Evolutionary conservation across 1,284 basidiomycete species (phyloP).

Genomic region (Wolfiporia cocos): DNA sequence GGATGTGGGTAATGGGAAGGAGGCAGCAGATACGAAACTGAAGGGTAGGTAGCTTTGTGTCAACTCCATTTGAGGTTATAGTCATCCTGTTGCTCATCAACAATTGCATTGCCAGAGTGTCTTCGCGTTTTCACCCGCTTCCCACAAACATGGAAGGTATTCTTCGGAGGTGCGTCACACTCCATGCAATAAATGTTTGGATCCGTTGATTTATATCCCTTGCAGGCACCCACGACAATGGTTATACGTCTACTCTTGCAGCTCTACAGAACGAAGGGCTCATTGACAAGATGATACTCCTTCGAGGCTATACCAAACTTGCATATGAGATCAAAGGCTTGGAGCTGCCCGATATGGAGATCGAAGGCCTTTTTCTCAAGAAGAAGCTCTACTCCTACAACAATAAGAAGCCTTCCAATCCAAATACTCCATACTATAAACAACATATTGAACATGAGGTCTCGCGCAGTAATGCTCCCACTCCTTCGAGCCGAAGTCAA

Average conservation of each 20-base stretch:
- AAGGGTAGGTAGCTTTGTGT: conserved; percentile 36
- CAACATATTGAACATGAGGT: conserved; percentile 22
- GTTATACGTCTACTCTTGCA: conserved; percentile 43
- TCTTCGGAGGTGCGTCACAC: conserved; percentile 36
- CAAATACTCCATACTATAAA: conserved; percentile 11
- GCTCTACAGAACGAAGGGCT: conserved; percentile 43
- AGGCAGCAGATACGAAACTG: conserved; percentile 52
- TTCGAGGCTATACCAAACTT: conserved; percentile 42
- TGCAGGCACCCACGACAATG: conserved; percentile 46
- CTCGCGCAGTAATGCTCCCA: conserved; percentile 13
- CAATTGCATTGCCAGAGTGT: conserved; percentile 27
- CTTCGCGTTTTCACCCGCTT: conserved; percentile 39
- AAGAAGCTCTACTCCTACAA: conserved; percentile 31
- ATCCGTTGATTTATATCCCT: not conserved
- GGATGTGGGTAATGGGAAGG: conserved; percentile 52
- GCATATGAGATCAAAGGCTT: conserved; percentile 39
- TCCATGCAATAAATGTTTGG: not conserved
- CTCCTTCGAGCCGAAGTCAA: conserved; percentile 7
- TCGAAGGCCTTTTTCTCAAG: conserved; percentile 43
- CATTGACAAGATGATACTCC: conserved; percentile 41
- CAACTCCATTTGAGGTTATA: not conserved
- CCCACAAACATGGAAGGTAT: conserved; percentile 37
- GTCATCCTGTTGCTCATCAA: not conserved
- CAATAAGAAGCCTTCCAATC: conserved; percentile 14
- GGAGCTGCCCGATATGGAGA: conserved; percentile 34